Conservation (phyloP, 1,284 basidiomycete genomes). For the Melampsora allii-populina region DNA sequence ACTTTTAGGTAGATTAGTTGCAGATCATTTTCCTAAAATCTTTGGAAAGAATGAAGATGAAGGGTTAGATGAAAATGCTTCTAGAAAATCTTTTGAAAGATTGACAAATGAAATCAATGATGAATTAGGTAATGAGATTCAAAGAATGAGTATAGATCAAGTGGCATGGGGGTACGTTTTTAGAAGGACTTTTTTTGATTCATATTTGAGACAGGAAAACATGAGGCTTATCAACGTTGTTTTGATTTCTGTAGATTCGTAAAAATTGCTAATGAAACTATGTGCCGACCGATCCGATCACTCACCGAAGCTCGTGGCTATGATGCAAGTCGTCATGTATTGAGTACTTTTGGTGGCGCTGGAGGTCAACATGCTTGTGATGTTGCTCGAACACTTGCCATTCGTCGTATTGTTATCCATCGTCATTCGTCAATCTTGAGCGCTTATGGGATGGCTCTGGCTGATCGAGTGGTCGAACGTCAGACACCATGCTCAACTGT, state of each 20-base stretch:
- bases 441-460: constrained; percentile 82
- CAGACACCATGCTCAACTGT: constrained; percentile 50
- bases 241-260: constrained; percentile 21
- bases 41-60: constrained; percentile 82
- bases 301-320: constrained; percentile 86
- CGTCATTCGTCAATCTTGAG: constrained; percentile 80
- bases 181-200: not conserved
- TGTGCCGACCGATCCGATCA: constrained; percentile 87
- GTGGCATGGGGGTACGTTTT: constrained; percentile 70
- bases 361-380: constrained; percentile 90
- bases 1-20: constrained; percentile 74
- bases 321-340: constrained; percentile 77
- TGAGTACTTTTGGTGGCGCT: constrained; percentile 81
- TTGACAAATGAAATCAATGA: constrained; percentile 67
- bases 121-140: constrained; percentile 56
- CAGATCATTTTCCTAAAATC: constrained; percentile 65
- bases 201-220: constrained; percentile 66
- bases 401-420: constrained; percentile 79
- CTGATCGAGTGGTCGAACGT: constrained; percentile 61
- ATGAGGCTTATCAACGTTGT: constrained; percentile 55
- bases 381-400: constrained; percentile 73
- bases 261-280: constrained; percentile 55
- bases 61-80: constrained; percentile 69
- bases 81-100: constrained; percentile 63
- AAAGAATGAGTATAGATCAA: constrained; percentile 70